phyloP scores from a whole-genome alignment of 352 stramenopile genomes.

The Lagenidium giganteum region DNA sequence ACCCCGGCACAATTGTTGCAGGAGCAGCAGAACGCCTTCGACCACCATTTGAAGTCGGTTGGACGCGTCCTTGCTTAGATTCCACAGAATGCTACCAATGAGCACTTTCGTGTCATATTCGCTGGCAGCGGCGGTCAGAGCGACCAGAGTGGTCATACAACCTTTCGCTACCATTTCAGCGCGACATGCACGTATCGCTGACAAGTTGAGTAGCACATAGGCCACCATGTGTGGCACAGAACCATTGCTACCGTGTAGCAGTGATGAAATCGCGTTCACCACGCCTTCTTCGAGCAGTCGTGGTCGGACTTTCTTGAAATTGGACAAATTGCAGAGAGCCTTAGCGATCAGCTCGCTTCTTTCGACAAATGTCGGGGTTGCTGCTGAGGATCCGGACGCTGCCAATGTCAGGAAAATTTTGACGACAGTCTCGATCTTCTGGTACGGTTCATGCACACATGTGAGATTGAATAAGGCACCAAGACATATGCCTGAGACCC shows the following conservation, averaged over 20 bases:
- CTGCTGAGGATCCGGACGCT: conserved; percentile 19
- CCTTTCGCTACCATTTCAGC: conserved; percentile 73
- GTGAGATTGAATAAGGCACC: conserved; percentile 87
- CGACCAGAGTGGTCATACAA: conserved; percentile 43
- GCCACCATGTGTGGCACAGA: conserved; percentile 57
- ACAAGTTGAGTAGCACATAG: conserved; percentile 73
- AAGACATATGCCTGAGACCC: conserved; percentile 60
- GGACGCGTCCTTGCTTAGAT: conserved; percentile 63
- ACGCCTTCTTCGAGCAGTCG: conserved; percentile 88
- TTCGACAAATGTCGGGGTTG: conserved; percentile 5
- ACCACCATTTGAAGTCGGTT: conserved; percentile 74
- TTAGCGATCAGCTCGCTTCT: conserved; percentile 54
- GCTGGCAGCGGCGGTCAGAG: conserved; percentile 29
- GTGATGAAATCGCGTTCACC: conserved; percentile 53
- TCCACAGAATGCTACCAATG: conserved; percentile 54
- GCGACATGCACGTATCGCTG: conserved; percentile 45
- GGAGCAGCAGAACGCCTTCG: conserved; percentile 54
- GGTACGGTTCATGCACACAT: conserved; percentile 78
- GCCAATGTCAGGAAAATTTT: conserved; percentile 69
- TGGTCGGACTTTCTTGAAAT: conserved; percentile 75
- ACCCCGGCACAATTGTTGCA: conserved; percentile 44
- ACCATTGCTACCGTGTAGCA: conserved; percentile 42
- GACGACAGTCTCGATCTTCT: conserved; percentile 82
- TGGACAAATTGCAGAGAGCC: conserved; percentile 86
- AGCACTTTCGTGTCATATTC: conserved; percentile 36